These are phyloP conservation scores for Penicillium sp. DNA, from an alignment of 2,329 filamentous ascomycete species.

Conservation along the genomic window DNA sequence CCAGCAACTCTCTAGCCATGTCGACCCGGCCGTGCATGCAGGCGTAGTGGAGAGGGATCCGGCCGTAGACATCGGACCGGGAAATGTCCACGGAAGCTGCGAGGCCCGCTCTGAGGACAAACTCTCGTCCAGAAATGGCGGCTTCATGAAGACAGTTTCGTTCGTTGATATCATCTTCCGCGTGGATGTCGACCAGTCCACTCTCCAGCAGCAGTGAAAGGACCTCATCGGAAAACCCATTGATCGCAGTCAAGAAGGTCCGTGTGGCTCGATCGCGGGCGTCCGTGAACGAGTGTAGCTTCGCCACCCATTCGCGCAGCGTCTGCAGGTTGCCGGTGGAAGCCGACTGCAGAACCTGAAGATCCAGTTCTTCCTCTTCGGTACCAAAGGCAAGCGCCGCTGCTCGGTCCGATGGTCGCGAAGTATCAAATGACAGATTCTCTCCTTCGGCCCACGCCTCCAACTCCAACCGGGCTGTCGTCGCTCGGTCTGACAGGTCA, in stretches of 20 bases:
- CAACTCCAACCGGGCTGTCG: conserved; percentile 89
- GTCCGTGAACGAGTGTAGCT: conserved; percentile 62
- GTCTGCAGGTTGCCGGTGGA: conserved; percentile 74
- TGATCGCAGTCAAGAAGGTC: conserved; percentile 85
- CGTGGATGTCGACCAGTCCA: conserved; percentile 80
- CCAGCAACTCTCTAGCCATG: conserved; percentile 72
- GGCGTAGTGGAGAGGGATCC: conserved; percentile 91
- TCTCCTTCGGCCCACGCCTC: conserved; percentile 97
- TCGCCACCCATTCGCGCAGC: conserved; percentile 74
- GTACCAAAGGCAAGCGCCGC: conserved; percentile 54
- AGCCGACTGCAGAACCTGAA: conserved; percentile 78
- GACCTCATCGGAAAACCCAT: conserved; percentile 75
- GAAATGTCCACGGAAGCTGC: conserved; percentile 70
- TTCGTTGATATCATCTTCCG: conserved; percentile 96
- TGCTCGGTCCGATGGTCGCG: conserved; percentile 40
- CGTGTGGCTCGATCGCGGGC: conserved; percentile 75
- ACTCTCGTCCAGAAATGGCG: conserved; percentile 83
- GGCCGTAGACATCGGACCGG: conserved; percentile 86
- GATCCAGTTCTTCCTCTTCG: conserved; percentile 86
- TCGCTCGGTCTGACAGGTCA: conserved; percentile 93
- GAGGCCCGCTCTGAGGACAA: conserved; percentile 75
- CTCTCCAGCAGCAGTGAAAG: conserved; percentile 76
- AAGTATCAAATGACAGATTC: conserved; percentile 74
- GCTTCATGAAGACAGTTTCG: conserved; percentile 94
- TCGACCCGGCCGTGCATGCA: conserved; percentile 89